Evolutionary conservation across 2,329 filamentous ascomycete species (phyloP).

Genomic region (Clathrospora elynae): DNA sequence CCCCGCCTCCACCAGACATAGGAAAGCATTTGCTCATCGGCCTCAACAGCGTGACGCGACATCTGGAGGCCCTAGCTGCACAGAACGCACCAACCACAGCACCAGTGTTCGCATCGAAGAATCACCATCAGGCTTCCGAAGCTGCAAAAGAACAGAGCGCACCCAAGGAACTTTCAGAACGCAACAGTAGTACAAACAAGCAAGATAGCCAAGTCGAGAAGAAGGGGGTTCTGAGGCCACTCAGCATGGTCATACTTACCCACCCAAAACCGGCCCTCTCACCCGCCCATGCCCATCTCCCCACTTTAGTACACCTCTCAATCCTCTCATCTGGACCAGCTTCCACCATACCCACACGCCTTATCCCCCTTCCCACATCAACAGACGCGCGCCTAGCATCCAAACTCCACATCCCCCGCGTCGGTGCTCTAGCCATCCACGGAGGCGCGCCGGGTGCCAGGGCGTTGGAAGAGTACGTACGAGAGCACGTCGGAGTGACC

Average conservation of each 20-base stretch:
- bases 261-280: constrained; percentile 43
- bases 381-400: constrained; percentile 63
- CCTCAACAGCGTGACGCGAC: constrained; percentile 65
- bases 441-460: constrained; percentile 62
- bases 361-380: constrained; percentile 67
- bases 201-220: background rate
- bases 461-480: constrained; percentile 62
- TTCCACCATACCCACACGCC: constrained; percentile 52
- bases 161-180: background rate
- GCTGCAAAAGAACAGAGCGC: background rate
- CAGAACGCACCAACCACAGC: constrained; percentile 20
- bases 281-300: constrained; percentile 42
- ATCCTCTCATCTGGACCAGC: constrained; percentile 10
- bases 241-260: constrained; percentile 40
- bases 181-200: background rate
- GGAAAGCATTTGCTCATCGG: constrained; percentile 66
- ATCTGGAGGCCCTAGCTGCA: constrained; percentile 57
- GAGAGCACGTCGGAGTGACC: constrained; percentile 58
- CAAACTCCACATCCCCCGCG: constrained; percentile 65
- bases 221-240: constrained; percentile 3
- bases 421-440: constrained; percentile 67
- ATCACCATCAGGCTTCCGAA: background rate
- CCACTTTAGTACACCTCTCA: constrained; percentile 39
- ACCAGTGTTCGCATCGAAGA: constrained; percentile 3
- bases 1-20: constrained; percentile 56